A percentile compares a stretch with the other conserved stretches of the same genome.
These are phyloP conservation scores for Epichloe baconii DNA, from an alignment of 2,329 filamentous ascomycete species.

Conservation along the genomic window DNA sequence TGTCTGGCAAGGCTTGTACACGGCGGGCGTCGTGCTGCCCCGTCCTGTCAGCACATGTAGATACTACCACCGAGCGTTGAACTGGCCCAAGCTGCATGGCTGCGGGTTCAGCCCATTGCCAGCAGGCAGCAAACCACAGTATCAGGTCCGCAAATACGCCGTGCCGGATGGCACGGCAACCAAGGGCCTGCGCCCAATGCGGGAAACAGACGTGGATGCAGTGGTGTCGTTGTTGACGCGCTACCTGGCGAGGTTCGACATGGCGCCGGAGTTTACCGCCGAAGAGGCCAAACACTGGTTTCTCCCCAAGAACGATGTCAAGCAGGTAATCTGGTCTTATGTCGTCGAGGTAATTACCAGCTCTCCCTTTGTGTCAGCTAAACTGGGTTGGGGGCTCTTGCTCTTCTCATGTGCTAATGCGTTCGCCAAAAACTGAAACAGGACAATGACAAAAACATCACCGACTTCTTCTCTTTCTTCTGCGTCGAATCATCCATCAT, in stretches of 20 bases:
- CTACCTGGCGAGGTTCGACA: conserved; percentile 68
- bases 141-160: conserved; percentile 76
- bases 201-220: conserved; percentile 60
- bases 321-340: conserved; percentile 87
- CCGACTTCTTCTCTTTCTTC: conserved; percentile 97
- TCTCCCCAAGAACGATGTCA: conserved; percentile 48
- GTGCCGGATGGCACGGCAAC: conserved; percentile 63
- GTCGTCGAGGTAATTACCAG: conserved; percentile 59
- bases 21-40: conserved; percentile 79
- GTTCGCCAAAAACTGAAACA: conserved; percentile 10
- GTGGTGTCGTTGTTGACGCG: conserved; percentile 63
- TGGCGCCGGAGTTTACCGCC: conserved; percentile 68
- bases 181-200: conserved; percentile 67
- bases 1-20: conserved; percentile 93
- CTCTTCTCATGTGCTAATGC: neutral
- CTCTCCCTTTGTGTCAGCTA: neutral
- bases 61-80: conserved; percentile 86
- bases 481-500: conserved; percentile 88
- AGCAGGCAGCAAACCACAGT: conserved; percentile 65
- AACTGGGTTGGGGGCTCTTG: neutral
- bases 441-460: conserved; percentile 63
- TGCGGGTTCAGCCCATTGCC: conserved; percentile 89
- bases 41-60: conserved; percentile 86
- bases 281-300: conserved; percentile 86
- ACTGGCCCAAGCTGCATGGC: conserved; percentile 94